Evolutionary conservation across 2,329 filamentous ascomycete genomes (phyloP).

Genomic region (Fusarium cicatricum): DNA sequence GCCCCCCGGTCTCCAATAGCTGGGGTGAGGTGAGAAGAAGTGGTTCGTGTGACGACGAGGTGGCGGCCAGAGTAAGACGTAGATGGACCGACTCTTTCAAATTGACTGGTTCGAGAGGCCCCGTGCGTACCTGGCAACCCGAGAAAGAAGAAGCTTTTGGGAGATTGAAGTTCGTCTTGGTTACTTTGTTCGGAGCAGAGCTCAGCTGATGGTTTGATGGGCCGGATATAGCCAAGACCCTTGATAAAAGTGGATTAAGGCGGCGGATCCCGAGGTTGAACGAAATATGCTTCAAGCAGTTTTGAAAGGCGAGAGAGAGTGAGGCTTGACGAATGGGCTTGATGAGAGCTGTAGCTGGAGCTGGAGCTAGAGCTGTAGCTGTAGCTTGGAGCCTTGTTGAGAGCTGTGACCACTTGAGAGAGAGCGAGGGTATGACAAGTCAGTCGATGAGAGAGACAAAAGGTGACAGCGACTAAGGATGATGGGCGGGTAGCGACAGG

Average conservation of each 20-base stretch:
- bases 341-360: conserved; percentile 5
- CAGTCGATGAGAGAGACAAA: background rate
- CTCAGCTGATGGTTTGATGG: conserved; percentile 17
- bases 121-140: conserved; percentile 14
- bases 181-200: background rate
- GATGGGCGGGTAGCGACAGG: conserved; percentile 26
- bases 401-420: background rate
- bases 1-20: conserved; percentile 6
- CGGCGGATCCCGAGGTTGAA: conserved; percentile 1
- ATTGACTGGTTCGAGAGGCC: conserved; percentile 11
- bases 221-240: conserved; percentile 22
- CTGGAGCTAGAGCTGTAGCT: background rate
- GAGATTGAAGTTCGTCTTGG: too few relatives aligned
- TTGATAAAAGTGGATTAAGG: conserved; percentile 12
- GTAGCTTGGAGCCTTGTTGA: conserved; percentile 10
- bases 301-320: background rate
- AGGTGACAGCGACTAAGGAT: conserved; percentile 10
- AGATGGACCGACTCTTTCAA: conserved; percentile 15
- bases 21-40: background rate
- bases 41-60: conserved; percentile 3
- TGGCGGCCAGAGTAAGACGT: conserved; percentile 13
- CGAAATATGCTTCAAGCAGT: conserved; percentile 3
- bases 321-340: conserved; percentile 1
- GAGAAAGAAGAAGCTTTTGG: background rate
- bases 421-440: too few relatives aligned